Percentiles rank a stretch among this genome's conserved stretches.
Evolutionary conservation across 495 filamentous ascomycete genomes (phyloP).

Genomic region (Aspergillus wentii): DNA sequence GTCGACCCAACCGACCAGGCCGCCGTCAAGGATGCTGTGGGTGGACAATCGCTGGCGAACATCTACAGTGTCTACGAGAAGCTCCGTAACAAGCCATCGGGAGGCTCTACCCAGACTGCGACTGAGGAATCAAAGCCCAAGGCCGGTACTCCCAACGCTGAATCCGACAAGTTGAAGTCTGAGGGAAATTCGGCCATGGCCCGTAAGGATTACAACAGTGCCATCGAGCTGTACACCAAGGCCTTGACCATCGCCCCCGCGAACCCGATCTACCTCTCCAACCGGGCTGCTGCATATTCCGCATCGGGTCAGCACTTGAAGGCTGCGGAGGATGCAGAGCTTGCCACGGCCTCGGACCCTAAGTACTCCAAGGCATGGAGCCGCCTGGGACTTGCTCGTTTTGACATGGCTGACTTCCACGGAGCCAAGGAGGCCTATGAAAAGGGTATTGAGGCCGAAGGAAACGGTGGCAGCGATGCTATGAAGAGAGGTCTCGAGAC

Average conservation of each 20-base stretch:
- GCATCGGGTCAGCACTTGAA: constrained; percentile 74
- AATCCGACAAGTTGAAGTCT: constrained; percentile 84
- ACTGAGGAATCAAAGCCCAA: constrained; percentile 22
- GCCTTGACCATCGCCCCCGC: constrained; percentile 73
- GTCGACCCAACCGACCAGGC: constrained; percentile 76
- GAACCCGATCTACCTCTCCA: constrained; percentile 96
- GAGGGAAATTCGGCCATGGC: constrained; percentile 93
- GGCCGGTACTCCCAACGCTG: constrained; percentile 41
- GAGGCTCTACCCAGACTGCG: constrained; percentile 21
- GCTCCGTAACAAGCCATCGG: constrained; percentile 64
- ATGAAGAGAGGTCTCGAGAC: constrained; percentile 97
- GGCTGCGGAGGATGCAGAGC: constrained; percentile 80
- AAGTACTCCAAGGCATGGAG: constrained; percentile 97
- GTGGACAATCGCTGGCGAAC: constrained; percentile 74
- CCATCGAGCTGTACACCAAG: constrained; percentile 80
- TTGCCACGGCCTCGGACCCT: constrained; percentile 79
- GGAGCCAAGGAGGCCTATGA: constrained; percentile 92
- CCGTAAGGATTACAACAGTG: constrained; percentile 74
- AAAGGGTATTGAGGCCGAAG: constrained; percentile 89
- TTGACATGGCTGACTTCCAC: constrained; percentile 82
- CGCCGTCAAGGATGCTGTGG: constrained; percentile 71
- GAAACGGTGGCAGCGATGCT: constrained; percentile 71
- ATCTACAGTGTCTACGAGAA: constrained; percentile 98
- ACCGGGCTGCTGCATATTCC: constrained; percentile 88
- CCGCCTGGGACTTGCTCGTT: constrained; percentile 82